These are phyloP conservation scores for Citrullus colocynthis DNA, from an alignment of 306 rosid genomes.

Conservation along the genomic window DNA sequence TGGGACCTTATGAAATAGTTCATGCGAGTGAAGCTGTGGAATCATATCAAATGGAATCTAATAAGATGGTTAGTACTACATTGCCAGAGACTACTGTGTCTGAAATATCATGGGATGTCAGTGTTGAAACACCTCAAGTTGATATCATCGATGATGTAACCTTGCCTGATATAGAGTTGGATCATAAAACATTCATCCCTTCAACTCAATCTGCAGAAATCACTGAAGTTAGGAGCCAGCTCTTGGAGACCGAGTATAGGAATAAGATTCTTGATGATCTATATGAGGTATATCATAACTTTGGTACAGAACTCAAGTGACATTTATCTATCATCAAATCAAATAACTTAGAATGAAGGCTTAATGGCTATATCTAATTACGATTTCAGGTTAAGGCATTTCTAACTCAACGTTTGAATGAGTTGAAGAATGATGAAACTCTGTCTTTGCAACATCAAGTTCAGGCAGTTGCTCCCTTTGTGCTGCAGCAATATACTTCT, in stretches of 20 bases:
- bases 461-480: constrained; percentile 81
- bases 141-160: constrained; percentile 50
- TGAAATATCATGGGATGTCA: constrained; percentile 70
- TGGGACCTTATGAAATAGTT: constrained; percentile 90
- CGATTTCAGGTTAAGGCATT: constrained; percentile 64
- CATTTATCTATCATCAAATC: not conserved
- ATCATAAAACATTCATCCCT: constrained; percentile 32
- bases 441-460: constrained; percentile 84
- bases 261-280: constrained; percentile 88
- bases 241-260: constrained; percentile 76
- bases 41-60: constrained; percentile 30
- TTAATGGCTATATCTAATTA: constrained; percentile 6
- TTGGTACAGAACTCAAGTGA: constrained; percentile 2
- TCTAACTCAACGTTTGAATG: constrained; percentile 64
- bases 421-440: constrained; percentile 64
- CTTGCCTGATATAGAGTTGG: constrained; percentile 26
- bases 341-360: not conserved
- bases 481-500: constrained; percentile 64
- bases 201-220: constrained; percentile 28
- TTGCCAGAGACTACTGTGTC: constrained; percentile 27
- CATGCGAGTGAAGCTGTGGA: constrained; percentile 48
- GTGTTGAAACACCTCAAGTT: constrained; percentile 73
- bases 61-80: constrained; percentile 18
- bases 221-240: constrained; percentile 63
- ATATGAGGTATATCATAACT: constrained; percentile 46